Evolutionary conservation across 352 stramenopile genomes (phyloP).

Genomic region (Phytopythium oedochilum): DNA sequence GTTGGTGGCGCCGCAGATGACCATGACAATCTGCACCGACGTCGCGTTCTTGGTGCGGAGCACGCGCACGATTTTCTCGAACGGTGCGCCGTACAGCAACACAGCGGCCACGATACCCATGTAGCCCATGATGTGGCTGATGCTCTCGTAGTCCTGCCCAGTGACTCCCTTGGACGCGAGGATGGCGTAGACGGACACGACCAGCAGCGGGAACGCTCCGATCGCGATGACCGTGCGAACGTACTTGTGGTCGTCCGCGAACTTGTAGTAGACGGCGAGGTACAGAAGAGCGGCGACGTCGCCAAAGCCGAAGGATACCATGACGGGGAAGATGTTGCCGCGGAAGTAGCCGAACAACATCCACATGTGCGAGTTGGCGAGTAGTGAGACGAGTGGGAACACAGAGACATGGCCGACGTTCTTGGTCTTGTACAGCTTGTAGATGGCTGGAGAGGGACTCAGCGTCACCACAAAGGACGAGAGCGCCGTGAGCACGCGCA

Average conservation of each 20-base stretch:
- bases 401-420: constrained; percentile 28
- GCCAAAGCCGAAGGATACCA: constrained; percentile 43
- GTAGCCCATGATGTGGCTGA: constrained; percentile 28
- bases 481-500: constrained; percentile 20
- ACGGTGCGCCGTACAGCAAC: constrained; percentile 30
- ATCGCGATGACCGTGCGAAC: constrained; percentile 23
- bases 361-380: constrained; percentile 37
- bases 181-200: constrained; percentile 34
- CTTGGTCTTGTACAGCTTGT: constrained; percentile 32
- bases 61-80: constrained; percentile 36
- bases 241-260: constrained; percentile 31
- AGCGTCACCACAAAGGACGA: constrained; percentile 32
- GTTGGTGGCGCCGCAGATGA: constrained; percentile 34
- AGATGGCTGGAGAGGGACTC: constrained; percentile 28
- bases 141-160: constrained; percentile 19
- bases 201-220: constrained; percentile 12
- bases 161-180: constrained; percentile 29
- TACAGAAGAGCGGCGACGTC: constrained; percentile 33
- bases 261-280: constrained; percentile 48
- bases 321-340: constrained; percentile 41
- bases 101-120: constrained; percentile 27
- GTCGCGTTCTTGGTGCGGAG: constrained; percentile 34
- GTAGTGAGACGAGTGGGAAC: constrained; percentile 32
- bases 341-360: constrained; percentile 45
- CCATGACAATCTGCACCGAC: constrained; percentile 44